Base-by-base conservation (phyloP, 305 asterid species). In the Petunia hybrid region DNA sequence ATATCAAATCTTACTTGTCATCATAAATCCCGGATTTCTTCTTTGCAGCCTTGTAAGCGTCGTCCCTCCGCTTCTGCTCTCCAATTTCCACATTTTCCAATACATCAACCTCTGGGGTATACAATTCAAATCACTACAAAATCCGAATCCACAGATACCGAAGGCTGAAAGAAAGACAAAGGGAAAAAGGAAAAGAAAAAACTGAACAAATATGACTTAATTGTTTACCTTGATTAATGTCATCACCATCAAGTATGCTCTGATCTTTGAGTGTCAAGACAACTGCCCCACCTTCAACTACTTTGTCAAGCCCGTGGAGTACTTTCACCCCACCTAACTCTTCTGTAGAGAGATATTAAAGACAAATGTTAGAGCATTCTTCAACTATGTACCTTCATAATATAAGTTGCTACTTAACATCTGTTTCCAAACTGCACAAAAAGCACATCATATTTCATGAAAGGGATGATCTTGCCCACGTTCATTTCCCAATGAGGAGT, bases 61-160 rank as follows among this genome's bases (percentile, higher is more conserved):
- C 98, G 31, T 96, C 85, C 90, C 99, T 89, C 82, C 86, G 87
- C 89, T 89, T 94, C 76, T 96, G 98, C 88, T 96, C 97, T 83
- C 99, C 98, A 82, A 96, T 91, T 89, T 96, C 99, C 88, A 94
- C 92, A 89, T 96, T 94, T 85, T 96, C 99, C 82, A 96, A 98
- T 90, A 88, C 88, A 91, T 96, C 99, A 90, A 89, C 87, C 95
- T 94, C 99, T 95, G 99, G 89, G 85, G 91, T 89, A 92, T 90
- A 95, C 90, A 91, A 91, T 80, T 87, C 87, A 94, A 84, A 87
- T 89, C 97, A 94, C 97, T 95, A 90, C 86, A 91, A 93, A 86
- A 94, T 95, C 96, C 90, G 97, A 92, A 91, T 88, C 92, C 95
- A 92, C 91, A 86, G 88, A 90, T 91, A 85, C 86, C 86, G 91